Conservation (phyloP, 441 rosid genomes). For the Corymbia citriodora region DNA sequence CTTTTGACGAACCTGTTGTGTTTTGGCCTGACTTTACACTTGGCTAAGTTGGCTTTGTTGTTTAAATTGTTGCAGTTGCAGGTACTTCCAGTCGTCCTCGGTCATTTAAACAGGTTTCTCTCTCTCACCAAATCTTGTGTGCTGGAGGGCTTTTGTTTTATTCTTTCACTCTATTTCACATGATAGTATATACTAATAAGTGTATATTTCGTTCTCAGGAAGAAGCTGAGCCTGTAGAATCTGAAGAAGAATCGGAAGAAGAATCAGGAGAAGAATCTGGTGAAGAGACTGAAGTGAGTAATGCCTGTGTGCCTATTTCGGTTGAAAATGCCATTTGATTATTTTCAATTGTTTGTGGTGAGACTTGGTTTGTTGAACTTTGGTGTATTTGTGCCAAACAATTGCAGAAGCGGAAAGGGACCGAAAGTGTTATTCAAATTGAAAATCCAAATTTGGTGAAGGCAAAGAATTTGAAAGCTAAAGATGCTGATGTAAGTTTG, state of each 20-base stretch:
- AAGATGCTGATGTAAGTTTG: constrained; percentile 73
- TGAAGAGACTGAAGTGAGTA: constrained; percentile 63
- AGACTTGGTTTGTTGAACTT: background rate
- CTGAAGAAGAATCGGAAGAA: constrained; percentile 50
- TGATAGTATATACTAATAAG: background rate
- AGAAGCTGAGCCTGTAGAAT: constrained; percentile 53
- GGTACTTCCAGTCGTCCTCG: constrained; percentile 90
- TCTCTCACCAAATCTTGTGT: background rate
- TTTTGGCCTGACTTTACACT: background rate
- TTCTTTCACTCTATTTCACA: background rate
- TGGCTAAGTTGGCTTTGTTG: background rate
- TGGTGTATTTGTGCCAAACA: background rate
- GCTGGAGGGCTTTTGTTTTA: background rate
- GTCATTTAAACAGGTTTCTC: constrained; percentile 59
- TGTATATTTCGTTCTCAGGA: constrained; percentile 25
- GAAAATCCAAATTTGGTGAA: constrained; percentile 83
- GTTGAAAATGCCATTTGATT: background rate
- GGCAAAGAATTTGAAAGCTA: constrained; percentile 72
- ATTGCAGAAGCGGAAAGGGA: constrained; percentile 75
- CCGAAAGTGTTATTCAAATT: constrained; percentile 70
- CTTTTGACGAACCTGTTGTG: background rate
- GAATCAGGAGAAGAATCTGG: constrained; percentile 71
- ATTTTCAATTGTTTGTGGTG: background rate
- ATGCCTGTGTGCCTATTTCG: background rate
- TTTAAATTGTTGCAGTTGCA: constrained; percentile 52